These are phyloP conservation scores for Wickerhamomyces rabaulensis DNA, from an alignment of 805 yeast genomes.

Conservation along the genomic window DNA sequence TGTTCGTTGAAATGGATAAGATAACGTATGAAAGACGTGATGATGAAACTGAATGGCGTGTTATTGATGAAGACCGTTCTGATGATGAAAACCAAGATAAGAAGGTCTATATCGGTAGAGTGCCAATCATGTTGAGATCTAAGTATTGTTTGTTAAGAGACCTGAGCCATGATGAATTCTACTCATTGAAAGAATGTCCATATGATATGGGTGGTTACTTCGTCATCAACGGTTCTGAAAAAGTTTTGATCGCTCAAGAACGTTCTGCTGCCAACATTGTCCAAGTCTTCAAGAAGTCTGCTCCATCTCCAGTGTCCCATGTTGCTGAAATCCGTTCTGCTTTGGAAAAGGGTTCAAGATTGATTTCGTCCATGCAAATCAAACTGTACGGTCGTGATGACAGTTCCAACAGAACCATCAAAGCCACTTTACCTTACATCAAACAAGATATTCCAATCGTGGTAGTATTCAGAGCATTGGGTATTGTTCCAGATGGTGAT, in stretches of 20 bases:
- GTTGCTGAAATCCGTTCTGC: slow-evolving; percentile 97
- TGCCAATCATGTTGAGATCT: slow-evolving; percentile 96
- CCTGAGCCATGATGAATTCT: slow-evolving; percentile 86
- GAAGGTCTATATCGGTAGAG: slow-evolving; percentile 90
- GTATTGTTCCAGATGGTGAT: slow-evolving; percentile 99
- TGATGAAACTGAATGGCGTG: slow-evolving; percentile 59
- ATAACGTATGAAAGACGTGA: slow-evolving; percentile 82
- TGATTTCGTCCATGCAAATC: slow-evolving; percentile 90
- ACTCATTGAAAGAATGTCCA: slow-evolving; percentile 96
- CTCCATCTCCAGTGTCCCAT: slow-evolving; percentile 94
- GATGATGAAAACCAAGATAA: slow-evolving; percentile 68
- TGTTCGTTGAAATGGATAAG: slow-evolving; percentile 93
- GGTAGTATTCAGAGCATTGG: slow-evolving; percentile 94
- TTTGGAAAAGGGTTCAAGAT: slow-evolving; percentile 92
- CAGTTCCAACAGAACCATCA: slow-evolving; percentile 78
- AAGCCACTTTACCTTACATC: slow-evolving; percentile 94
- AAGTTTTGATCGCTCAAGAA: slow-evolving; percentile 97
- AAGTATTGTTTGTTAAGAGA: slow-evolving; percentile 92
- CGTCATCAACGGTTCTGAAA: slow-evolving; percentile 96
- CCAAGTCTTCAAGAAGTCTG: slow-evolving; percentile 96
- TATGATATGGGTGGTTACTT: slow-evolving; percentile 99
- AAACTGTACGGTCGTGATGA: slow-evolving; percentile 83
- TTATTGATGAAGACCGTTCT: slow-evolving; percentile 47
- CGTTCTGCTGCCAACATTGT: slow-evolving; percentile 98
- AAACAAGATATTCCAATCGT: slow-evolving; percentile 97